A percentile compares a stretch with the other conserved stretches of the same genome.
These are phyloP conservation scores for Cercospora sp. DNA, from an alignment of 2,329 filamentous ascomycete genomes.

Conservation along the genomic window DNA sequence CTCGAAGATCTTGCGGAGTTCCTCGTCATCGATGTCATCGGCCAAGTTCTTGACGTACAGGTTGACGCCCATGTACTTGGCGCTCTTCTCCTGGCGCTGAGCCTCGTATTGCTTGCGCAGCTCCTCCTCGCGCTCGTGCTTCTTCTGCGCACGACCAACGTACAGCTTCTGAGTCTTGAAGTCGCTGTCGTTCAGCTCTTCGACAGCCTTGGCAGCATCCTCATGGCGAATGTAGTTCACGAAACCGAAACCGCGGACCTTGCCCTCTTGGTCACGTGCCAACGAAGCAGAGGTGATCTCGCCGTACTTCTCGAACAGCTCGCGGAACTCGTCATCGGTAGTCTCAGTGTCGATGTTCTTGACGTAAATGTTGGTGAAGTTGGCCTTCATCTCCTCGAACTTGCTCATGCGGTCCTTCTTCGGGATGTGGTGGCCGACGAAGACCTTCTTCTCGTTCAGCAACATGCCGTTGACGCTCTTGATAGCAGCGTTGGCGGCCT, in stretches of 20 bases:
- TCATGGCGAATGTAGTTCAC: slow-evolving; percentile 94
- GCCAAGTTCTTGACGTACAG: slow-evolving; percentile 99
- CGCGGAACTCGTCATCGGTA: slow-evolving; percentile 90
- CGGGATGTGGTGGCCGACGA: slow-evolving; percentile 97
- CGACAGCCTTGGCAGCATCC: slow-evolving; percentile 79
- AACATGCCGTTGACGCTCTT: slow-evolving; percentile 99
- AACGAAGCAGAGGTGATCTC: slow-evolving; percentile 95
- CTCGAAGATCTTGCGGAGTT: slow-evolving; percentile 89
- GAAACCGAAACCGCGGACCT: slow-evolving; percentile 93
- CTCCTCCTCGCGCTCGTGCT: slow-evolving; percentile 99
- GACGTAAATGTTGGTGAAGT: slow-evolving; percentile 99
- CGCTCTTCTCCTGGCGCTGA: slow-evolving; percentile 94
- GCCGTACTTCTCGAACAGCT: slow-evolving; percentile 86
- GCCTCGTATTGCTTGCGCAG: slow-evolving; percentile 98
- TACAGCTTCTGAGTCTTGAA: slow-evolving; percentile 95
- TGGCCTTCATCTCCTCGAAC: slow-evolving; percentile 99
- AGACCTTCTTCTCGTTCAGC: slow-evolving; percentile 99
- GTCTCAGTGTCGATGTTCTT: slow-evolving; percentile 91
- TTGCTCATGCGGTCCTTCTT: slow-evolving; percentile 99
- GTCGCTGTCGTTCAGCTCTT: slow-evolving; percentile 86
- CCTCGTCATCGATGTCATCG: slow-evolving; percentile 96
- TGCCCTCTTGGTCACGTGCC: slow-evolving; percentile 91
- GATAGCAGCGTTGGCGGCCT: slow-evolving; percentile 94
- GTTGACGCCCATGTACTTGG: slow-evolving; percentile 99
- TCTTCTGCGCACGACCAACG: slow-evolving; percentile 98